phyloP scores from a whole-genome alignment of 2,329 filamentous ascomycete species.

The Cladosporium sp. region DNA sequence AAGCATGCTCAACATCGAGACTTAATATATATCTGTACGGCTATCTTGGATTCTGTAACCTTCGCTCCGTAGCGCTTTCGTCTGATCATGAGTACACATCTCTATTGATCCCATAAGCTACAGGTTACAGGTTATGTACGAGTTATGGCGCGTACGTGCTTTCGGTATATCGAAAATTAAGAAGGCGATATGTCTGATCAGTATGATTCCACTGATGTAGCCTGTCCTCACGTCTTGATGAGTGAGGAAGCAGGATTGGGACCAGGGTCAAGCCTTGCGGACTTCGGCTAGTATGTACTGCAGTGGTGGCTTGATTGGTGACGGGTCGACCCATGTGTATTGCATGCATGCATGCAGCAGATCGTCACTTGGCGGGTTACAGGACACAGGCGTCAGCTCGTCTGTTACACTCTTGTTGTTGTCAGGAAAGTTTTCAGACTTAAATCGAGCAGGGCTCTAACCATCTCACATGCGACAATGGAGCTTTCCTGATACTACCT shows the following conservation, averaged over 20 bases:
- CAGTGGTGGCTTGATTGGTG: not conserved
- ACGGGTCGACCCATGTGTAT: not conserved
- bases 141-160: no score
- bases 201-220: no score
- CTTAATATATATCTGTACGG: not conserved
- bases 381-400: not conserved
- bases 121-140: not conserved
- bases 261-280: no score
- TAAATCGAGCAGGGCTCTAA: not conserved
- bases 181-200: no score
- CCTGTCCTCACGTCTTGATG: not conserved
- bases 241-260: not conserved
- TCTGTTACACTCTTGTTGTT: not conserved
- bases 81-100: not conserved
- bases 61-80: not conserved
- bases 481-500: not conserved
- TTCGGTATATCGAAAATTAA: not conserved
- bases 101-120: not conserved
- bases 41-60: not conserved
- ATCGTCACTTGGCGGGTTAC: not conserved
- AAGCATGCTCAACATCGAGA: not conserved
- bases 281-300: not conserved
- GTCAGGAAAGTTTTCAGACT: not conserved
- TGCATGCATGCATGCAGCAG: not conserved
- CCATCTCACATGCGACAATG: not conserved